These are phyloP conservation scores for Petasospora rhodanensis DNA, from an alignment of 1,139 yeast species.

Conservation along the genomic window DNA sequence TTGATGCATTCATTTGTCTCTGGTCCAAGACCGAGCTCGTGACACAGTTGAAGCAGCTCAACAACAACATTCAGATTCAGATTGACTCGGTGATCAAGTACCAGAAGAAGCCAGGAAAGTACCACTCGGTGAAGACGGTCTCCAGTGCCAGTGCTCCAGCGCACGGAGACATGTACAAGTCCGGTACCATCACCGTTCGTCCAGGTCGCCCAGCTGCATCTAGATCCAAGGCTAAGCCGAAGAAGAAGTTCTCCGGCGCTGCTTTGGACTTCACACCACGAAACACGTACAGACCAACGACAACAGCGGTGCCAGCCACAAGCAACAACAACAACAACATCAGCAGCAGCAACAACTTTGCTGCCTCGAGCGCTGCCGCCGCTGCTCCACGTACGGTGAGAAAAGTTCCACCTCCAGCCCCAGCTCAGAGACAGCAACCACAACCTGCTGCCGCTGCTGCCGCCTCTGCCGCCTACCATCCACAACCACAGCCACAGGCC, in stretches of 20 bases:
- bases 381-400: slow-evolving; percentile 12
- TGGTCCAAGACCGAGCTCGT: slow-evolving; percentile 87
- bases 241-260: slow-evolving; percentile 31
- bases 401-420: slow-evolving; percentile 10
- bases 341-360: slow-evolving; percentile 9
- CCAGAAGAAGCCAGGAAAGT: slow-evolving; percentile 87
- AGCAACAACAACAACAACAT: slow-evolving; percentile 10
- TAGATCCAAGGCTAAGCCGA: slow-evolving; percentile 68
- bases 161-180: slow-evolving; percentile 74
- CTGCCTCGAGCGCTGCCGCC: slow-evolving; percentile 8
- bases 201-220: slow-evolving; percentile 77
- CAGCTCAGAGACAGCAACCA: slow-evolving; percentile 19
- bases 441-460: slow-evolving; percentile 25
- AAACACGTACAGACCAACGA: slow-evolving; percentile 12
- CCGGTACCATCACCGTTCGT: slow-evolving; percentile 79
- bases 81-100: slow-evolving; percentile 75
- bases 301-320: slow-evolving; percentile 29
- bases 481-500: slow-evolving; percentile 10
- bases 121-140: slow-evolving; percentile 67
- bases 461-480: slow-evolving; percentile 27
- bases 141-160: slow-evolving; percentile 56
- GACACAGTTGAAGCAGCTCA: slow-evolving; percentile 65
- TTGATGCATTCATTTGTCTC: slow-evolving; percentile 79
- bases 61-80: slow-evolving; percentile 54
- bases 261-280: slow-evolving; percentile 24